A percentile compares a stretch with the other conserved stretches of the same genome.
Conservation (phyloP, 2,329 filamentous ascomycete species). For the Albophoma yamanashiensis region DNA sequence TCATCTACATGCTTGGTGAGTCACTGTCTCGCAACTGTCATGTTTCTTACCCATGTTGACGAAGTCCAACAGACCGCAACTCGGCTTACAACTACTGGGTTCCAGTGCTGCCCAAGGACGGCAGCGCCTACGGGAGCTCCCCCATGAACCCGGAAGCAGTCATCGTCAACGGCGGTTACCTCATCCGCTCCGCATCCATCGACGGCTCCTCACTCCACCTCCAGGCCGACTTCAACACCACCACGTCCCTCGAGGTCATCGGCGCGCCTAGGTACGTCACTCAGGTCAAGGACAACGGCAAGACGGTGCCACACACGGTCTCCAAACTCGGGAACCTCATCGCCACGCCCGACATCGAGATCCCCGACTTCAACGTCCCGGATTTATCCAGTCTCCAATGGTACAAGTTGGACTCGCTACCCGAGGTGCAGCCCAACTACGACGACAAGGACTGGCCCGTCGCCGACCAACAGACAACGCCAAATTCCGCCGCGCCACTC, state of each 20-base stretch:
- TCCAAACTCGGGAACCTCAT: slow-evolving; percentile 36
- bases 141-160: slow-evolving; percentile 30
- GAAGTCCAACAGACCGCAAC: slow-evolving; percentile 39
- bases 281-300: slow-evolving; percentile 30
- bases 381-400: slow-evolving; percentile 49
- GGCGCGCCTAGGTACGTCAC: slow-evolving; percentile 43
- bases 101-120: slow-evolving; percentile 35
- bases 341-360: slow-evolving; percentile 31
- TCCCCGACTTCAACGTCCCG: slow-evolving; percentile 32
- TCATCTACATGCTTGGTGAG: slow-evolving; percentile 28
- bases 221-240: slow-evolving; percentile 62
- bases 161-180: slow-evolving; percentile 53
- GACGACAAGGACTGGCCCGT: slow-evolving; percentile 58
- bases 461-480: slow-evolving; percentile 46
- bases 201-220: slow-evolving; percentile 47
- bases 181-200: slow-evolving; percentile 49
- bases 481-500: slow-evolving; percentile 46
- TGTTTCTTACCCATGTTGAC: slow-evolving; percentile 1
- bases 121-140: slow-evolving; percentile 21
- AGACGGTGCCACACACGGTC: slow-evolving; percentile 22
- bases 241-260: slow-evolving; percentile 57
- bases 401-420: slow-evolving; percentile 61
- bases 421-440: slow-evolving; percentile 53
- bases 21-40: not conserved
- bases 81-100: slow-evolving; percentile 62